A percentile compares a stretch with the other conserved stretches of the same genome.
Evolutionary conservation across 2,329 filamentous ascomycete genomes (phyloP).

Genomic region (Geoglossum cookeanum): DNA sequence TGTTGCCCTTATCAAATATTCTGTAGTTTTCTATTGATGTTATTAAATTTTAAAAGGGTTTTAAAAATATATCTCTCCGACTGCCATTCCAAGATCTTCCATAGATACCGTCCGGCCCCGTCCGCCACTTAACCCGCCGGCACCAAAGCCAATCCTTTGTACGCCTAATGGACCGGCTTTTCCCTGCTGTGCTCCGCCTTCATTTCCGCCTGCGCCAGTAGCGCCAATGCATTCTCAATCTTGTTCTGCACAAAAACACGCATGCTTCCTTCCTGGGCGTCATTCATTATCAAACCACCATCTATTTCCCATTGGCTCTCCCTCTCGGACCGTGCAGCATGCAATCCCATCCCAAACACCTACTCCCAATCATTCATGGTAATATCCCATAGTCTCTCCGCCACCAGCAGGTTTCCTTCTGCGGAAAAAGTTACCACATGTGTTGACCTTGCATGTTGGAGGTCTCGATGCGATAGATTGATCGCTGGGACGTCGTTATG

Average conservation of each 20-base stretch:
- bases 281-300: slow-evolving; percentile 21
- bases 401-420: slow-evolving; percentile 50
- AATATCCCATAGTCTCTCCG: slow-evolving; percentile 68
- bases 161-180: no score
- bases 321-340: slow-evolving; percentile 42
- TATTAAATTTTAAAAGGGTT: no score
- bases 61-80: no score
- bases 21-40: no score
- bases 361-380: slow-evolving; percentile 56
- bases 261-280: slow-evolving; percentile 29
- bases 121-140: no score
- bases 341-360: slow-evolving; percentile 37
- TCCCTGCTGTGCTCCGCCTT: no score
- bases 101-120: no score
- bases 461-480: not conserved
- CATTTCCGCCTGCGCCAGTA: no score
- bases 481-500: not conserved
- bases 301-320: slow-evolving; percentile 19
- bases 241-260: slow-evolving; percentile 42
- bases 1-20: no score
- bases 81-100: no score
- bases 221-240: no score
- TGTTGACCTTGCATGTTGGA: slow-evolving; percentile 37
- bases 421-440: slow-evolving; percentile 73
- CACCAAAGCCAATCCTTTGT: no score